Evolutionary conservation across 2,329 filamentous ascomycete species (phyloP).

Genomic region (Penicillium sp.): DNA sequence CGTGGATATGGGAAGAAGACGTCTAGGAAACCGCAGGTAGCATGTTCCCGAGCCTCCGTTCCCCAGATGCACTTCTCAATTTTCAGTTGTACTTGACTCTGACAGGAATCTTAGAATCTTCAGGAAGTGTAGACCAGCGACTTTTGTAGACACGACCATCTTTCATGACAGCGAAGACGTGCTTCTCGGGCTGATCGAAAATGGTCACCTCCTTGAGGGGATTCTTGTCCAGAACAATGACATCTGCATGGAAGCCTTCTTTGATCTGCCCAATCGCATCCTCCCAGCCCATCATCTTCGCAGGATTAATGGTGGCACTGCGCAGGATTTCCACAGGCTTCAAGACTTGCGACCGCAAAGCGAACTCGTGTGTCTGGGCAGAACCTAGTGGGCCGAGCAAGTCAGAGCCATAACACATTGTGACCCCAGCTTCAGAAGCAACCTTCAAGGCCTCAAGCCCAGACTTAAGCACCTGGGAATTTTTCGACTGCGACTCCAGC

Average conservation of each 20-base stretch:
- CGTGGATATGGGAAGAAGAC: too few relatives aligned
- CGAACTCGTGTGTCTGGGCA: conserved; percentile 51
- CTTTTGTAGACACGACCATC: conserved; percentile 51
- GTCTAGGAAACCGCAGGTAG: too few relatives aligned
- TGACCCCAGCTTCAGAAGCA: conserved; percentile 53
- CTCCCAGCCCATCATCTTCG: conserved; percentile 50
- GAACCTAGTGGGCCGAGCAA: conserved; percentile 51
- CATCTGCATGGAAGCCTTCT: conserved; percentile 52
- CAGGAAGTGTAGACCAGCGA: conserved; percentile 22
- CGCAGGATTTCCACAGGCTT: conserved; percentile 45
- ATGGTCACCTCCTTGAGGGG: conserved; percentile 56
- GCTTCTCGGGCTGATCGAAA: conserved; percentile 49
- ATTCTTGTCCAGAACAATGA: conserved; percentile 53
- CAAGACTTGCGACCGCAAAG: conserved; percentile 45
- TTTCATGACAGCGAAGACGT: conserved; percentile 55
- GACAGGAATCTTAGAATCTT: conserved; percentile 22
- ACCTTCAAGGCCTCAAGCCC: conserved; percentile 50
- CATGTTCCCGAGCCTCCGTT: too few relatives aligned
- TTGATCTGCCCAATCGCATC: conserved; percentile 52
- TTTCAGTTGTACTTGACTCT: conserved; percentile 16
- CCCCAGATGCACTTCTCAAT: not conserved
- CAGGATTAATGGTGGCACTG: conserved; percentile 54
- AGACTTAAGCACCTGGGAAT: conserved; percentile 47
- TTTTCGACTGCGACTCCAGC: conserved; percentile 48
- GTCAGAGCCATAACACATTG: conserved; percentile 57